Base-by-base conservation (phyloP, 371 early-diverging fungal genomes). In the Rhizopus sp. region DNA sequence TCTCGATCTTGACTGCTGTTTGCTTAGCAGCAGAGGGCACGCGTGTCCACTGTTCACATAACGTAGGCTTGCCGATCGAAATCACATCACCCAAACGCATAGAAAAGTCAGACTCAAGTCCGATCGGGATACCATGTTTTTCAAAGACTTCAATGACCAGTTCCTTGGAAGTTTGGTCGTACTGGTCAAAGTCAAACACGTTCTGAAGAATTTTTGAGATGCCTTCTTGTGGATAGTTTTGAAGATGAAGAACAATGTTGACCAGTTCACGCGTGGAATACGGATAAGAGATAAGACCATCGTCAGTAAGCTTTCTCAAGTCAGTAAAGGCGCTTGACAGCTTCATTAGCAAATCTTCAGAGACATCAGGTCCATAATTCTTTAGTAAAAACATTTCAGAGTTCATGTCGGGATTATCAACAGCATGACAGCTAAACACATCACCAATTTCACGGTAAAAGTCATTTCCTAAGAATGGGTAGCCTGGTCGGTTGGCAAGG, bases 181-280 rank as follows among this genome's bases (percentile, higher is more conserved):
- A 89, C 55, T 85, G 87, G 65, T 93, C 93, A 65, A 92, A 92
- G 62, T 93, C 93, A 69, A 93, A 91, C 0, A 93, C 90, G 53
- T 93, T 92, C 55, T 87, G 85, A 42, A 93, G 68, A 15, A 88
- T 86, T 47, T 85, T 82, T 42, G 87, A 82, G 30, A 91, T 82
- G 15, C 88, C 85, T 66, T 92, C 91, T 34, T 80, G 77, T 10
- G 92, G 92, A 60, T 82, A 92, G 16, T 59, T 73, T 67, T 91
- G 84, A 75, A 90, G 79, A 64, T 92, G 91, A 30, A 80, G 77
- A 8, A 90, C 91, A 60, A 93, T 81, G 45, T 90, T 88, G 32
- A 93, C 90, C 37, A 93, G 69, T 64, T 93, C 93, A 60, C 93
- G 86, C 0, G 91, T 88, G 7, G 92, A 92, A 69, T 93, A 93